Evolutionary conservation across 768 basidiomycete species (phyloP).

Genomic region (Pulveroboletus ravenelii): DNA sequence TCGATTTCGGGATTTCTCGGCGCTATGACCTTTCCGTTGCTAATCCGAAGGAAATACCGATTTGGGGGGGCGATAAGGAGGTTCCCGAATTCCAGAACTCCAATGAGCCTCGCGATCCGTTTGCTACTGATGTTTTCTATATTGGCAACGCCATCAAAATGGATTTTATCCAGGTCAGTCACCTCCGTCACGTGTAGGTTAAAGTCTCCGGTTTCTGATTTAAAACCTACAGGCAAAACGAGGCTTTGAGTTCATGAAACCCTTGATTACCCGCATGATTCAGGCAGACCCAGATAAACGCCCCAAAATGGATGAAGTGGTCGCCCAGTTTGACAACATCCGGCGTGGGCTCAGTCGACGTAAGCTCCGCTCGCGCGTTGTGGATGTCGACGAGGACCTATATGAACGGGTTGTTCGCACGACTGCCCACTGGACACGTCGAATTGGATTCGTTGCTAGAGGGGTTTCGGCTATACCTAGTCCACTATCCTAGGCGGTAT

Average conservation of each 20-base stretch:
- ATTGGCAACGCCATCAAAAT: constrained; percentile 36
- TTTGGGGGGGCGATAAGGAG: constrained; percentile 39
- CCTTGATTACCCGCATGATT: constrained; percentile 18
- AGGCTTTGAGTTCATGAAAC: constrained; percentile 22
- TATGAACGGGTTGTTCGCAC: too few species aligned
- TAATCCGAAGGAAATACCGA: constrained; percentile 23
- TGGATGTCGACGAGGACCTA: too few species aligned
- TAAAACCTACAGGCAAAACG: not conserved
- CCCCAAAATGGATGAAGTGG: constrained; percentile 20
- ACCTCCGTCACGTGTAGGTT: too few species aligned
- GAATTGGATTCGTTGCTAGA: too few species aligned
- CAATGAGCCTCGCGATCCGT: constrained; percentile 31
- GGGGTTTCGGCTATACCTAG: too few species aligned
- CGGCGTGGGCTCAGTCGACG: too few species aligned
- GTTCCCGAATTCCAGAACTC: constrained; percentile 36
- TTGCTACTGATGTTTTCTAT: constrained; percentile 42
- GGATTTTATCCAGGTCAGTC: constrained; percentile 30
- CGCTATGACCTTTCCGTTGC: constrained; percentile 25
- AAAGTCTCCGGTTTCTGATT: too few species aligned
- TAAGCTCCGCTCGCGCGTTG: too few species aligned
- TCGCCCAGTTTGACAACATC: constrained; percentile 13
- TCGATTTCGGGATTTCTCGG: constrained; percentile 36
- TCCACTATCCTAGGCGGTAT: too few species aligned
- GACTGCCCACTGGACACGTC: too few species aligned
- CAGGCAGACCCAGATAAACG: constrained; percentile 21